These are phyloP conservation scores for Cerrena zonata DNA, from an alignment of 1,284 basidiomycete genomes.

Conservation along the genomic window DNA sequence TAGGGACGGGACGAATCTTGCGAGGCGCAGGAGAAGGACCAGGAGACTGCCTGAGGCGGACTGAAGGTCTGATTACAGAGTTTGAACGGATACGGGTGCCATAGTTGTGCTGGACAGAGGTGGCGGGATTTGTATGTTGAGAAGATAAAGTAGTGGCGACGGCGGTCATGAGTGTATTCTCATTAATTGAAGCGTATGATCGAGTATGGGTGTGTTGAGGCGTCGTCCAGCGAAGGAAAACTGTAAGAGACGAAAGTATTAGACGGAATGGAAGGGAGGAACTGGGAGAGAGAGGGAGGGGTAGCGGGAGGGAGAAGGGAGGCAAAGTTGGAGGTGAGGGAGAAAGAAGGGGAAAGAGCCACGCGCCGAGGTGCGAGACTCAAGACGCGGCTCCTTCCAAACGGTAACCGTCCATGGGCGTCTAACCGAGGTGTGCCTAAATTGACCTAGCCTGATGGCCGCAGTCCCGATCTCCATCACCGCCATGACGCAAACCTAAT, in stretches of 20 bases:
- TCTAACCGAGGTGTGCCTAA: constrained; percentile 27
- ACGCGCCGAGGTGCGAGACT: constrained; percentile 27
- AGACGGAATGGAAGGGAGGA: constrained; percentile 11
- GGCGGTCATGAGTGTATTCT: constrained; percentile 30
- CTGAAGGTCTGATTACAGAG: constrained; percentile 44
- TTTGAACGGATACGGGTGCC: constrained; percentile 53
- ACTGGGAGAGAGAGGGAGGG: constrained; percentile 16
- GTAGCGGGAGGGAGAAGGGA: constrained; percentile 22
- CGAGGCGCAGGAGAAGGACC: constrained; percentile 31
- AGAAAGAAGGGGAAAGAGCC: constrained; percentile 28
- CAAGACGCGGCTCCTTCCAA: constrained; percentile 21
- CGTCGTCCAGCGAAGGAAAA: constrained; percentile 38
- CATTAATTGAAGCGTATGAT: constrained; percentile 28
- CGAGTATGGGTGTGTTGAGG: constrained; percentile 17
- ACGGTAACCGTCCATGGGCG: constrained; percentile 24
- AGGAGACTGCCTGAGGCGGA: constrained; percentile 41
- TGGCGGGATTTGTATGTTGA: constrained; percentile 14
- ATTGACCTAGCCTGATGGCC: constrained; percentile 32
- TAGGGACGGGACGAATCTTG: constrained; percentile 33
- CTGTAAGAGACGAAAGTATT: constrained; percentile 9
- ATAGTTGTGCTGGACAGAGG: constrained; percentile 37
- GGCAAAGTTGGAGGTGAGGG: constrained; percentile 30
- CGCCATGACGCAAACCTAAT: constrained; percentile 30
- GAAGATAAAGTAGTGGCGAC: constrained; percentile 22
- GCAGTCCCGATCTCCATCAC: constrained; percentile 31